Evolutionary conservation across 345 rosid genomes (phyloP), one percentile per base, ranked within the genome.

Genomic region (Hypericum androsaemum): DNA sequence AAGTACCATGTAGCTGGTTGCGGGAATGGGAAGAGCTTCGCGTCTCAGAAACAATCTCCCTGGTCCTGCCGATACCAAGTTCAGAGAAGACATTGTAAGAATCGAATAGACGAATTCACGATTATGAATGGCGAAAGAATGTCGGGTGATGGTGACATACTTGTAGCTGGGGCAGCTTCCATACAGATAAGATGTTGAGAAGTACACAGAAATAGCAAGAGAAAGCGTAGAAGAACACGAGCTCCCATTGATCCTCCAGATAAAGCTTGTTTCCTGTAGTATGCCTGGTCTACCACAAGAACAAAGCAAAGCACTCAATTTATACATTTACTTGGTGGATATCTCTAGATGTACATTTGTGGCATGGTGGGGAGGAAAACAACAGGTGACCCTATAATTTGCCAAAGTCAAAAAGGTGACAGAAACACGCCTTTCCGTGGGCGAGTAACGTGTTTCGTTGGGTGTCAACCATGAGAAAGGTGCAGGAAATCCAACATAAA

Each of bases 81-180:
- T 17, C 8, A 10, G 16, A 44, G 8, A n/a, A 44, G 12, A 10
- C 5, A 10, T n/a, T 10, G 16, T 17, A 10, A 44, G 37, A 16
- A 52, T 16, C 35, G 35, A 42, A 50, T 6, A 2, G 9, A 37
- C 8, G n/a, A 37, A 7, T 13, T 42, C 1, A 37, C 15, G n/a
- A 39, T 10, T 8, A 41, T 6, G 7, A 8, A 40, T n/a, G 7
- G 32, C 40, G 5, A 17, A 39, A 7, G 4, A 5, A 8, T 37
- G 12, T 5, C n/a, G 41, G 6, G 32, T 12, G 10, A n/a, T 4
- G n/a, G 11, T 46, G 37, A 36, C 43, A 8, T 64, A 64, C 69
- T 64, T 58, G 63, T 52, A 40, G 46, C 14, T 36, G 69, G 69
- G 41, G 50, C 52, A 41, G 69, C 69, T 40, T 40, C 46, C 28